Base-by-base conservation (phyloP, 1,139 yeast genomes). In the Taphrina confusa region DNA sequence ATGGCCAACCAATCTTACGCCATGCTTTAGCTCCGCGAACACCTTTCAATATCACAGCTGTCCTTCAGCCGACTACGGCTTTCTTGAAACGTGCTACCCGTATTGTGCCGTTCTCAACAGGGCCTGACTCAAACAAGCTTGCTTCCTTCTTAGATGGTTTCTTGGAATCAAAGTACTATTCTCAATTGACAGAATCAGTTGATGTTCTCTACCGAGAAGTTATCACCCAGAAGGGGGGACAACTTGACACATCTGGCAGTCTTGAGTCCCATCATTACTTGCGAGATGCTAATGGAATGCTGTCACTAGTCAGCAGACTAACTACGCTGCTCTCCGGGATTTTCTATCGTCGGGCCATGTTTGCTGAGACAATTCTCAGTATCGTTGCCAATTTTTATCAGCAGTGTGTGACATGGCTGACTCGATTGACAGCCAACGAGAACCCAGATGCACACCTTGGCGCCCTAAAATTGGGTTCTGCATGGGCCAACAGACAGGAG, bases 31-130 rank as follows among this genome's bases (percentile, higher is more conserved):
- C 50, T 23, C 31, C 36, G 14, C 25, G 45, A 6, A 36, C 60
- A 28, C 60, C 57, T 9, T 58, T 61, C 57, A 61, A 61, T 50
- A 50, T 61, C 20, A 39, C 52, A 12, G 31, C 47, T 14, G 39
- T 61, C n/a, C 18, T 61, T 39, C 46, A 49, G 6, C 63, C 62
- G 20, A 61, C 62, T n/a, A 20, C 34, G 47, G 40, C 52, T 11
- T 49, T 61, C 22, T 30, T 57, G 25, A 42, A 14, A 22, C 60
- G 61, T n/a, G 57, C 51, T 5, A 27, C 40, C 33, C 28, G 50
- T 18, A 33, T 49, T 16, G 33, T 49, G 12, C 61, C 57, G 11
- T n/a, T n/a, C 1, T 37, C 44, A 31, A 23, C 46, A 16, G 27
- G 25, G 3, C 34, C 28, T 16, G 25, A 44, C 1, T 54, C 57